Percentiles rank a stretch among this genome's conserved stretches.
These are phyloP conservation scores for Dendryphion nanum DNA, from an alignment of 2,329 filamentous ascomycete genomes.

Conservation along the genomic window DNA sequence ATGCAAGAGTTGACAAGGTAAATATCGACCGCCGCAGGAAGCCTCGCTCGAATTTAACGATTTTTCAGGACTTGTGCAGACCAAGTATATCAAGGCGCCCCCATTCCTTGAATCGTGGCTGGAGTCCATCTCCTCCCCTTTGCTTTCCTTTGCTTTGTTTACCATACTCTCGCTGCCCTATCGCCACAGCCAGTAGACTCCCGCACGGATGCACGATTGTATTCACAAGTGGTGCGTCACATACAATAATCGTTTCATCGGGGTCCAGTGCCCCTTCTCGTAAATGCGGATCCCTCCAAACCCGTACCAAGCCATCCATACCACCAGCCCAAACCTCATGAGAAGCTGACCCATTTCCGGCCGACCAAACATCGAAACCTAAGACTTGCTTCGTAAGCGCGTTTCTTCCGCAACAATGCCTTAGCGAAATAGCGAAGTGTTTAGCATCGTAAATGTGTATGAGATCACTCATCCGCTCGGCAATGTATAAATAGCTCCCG, in stretches of 20 bases:
- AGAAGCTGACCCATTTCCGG: constrained; percentile 25
- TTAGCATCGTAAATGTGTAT: constrained; percentile 61
- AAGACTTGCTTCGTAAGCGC: constrained; percentile 56
- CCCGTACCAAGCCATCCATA: constrained; percentile 53
- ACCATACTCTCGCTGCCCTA: background rate
- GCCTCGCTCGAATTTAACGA: too few relatives aligned
- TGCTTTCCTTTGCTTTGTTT: background rate
- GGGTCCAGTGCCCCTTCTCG: constrained; percentile 37
- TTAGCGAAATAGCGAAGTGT: constrained; percentile 51
- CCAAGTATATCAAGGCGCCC: background rate
- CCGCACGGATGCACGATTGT: constrained; percentile 25
- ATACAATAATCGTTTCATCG: constrained; percentile 26
- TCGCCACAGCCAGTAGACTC: constrained; percentile 14
- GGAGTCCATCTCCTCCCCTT: background rate
- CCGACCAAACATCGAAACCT: constrained; percentile 51
- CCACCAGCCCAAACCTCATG: constrained; percentile 61
- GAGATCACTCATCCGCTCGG: constrained; percentile 56
- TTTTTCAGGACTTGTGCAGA: too few relatives aligned
- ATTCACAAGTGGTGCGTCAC: constrained; percentile 17
- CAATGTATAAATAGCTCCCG: constrained; percentile 58
- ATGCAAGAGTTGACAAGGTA: too few relatives aligned
- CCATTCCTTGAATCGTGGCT: background rate
- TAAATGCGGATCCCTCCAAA: constrained; percentile 33
- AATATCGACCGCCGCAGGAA: too few relatives aligned
- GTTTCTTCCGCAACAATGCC: constrained; percentile 45